These are phyloP conservation scores for Pseudognaphalium luteoalbum DNA, from an alignment of 129 eudicot genomes.

Conservation along the genomic window DNA sequence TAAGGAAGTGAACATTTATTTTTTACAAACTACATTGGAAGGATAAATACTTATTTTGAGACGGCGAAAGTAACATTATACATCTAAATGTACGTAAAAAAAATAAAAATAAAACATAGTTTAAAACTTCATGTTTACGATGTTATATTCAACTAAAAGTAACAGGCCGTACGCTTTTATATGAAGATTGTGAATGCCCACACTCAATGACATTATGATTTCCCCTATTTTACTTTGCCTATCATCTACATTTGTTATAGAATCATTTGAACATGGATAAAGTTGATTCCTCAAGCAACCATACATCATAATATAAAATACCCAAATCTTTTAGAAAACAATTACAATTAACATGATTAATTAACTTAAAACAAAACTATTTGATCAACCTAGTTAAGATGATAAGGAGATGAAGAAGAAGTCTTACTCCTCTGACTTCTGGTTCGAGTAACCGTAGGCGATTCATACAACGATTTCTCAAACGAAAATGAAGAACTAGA, in stretches of 20 bases:
- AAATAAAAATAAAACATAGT: no score
- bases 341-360: conserved; percentile 6
- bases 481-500: conserved; percentile 41
- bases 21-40: no score
- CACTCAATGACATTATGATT: conserved; percentile 15
- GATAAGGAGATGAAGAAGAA: conserved; percentile 32
- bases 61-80: no score
- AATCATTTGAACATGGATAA: neutral
- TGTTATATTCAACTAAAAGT: neutral
- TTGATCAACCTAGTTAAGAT: conserved; percentile 17
- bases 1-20: no score
- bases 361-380: neutral
- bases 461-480: conserved; percentile 27
- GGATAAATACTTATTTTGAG: no score
- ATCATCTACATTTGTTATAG: neutral
- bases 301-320: conserved; percentile 13
- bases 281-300: conserved; percentile 10
- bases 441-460: conserved; percentile 28
- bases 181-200: conserved; percentile 8
- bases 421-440: conserved; percentile 19
- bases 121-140: conserved; percentile 4
- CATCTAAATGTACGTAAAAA: no score
- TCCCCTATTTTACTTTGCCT: conserved; percentile 1
- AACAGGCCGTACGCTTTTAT: conserved; percentile 3
- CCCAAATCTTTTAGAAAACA: conserved; percentile 4